A percentile compares a stretch with the other conserved stretches of the same genome.
phyloP scores from a whole-genome alignment of 768 basidiomycete genomes.

The Lactifluus hygrophoroides region DNA sequence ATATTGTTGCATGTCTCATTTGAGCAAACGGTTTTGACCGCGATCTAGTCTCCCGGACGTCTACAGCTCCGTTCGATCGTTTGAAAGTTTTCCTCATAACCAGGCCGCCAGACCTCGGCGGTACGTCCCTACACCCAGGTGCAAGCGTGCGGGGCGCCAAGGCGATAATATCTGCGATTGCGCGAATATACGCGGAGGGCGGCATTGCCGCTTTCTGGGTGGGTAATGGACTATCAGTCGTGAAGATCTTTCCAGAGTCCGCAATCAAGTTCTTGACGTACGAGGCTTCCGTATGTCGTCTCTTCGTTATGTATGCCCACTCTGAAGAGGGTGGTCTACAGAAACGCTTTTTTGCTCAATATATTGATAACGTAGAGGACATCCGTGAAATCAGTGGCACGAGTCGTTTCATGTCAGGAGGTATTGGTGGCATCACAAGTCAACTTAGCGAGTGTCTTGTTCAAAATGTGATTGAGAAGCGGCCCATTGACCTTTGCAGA shows the following conservation, averaged over 20 bases:
- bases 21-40: constrained; percentile 1
- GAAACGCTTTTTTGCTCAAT: constrained; percentile 92
- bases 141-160: constrained; percentile 45
- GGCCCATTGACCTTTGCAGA: constrained; percentile 20
- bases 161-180: constrained; percentile 63
- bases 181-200: constrained; percentile 81
- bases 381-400: constrained; percentile 59
- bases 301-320: neutral
- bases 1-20: neutral
- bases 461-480: constrained; percentile 2
- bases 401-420: constrained; percentile 92
- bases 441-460: constrained; percentile 63
- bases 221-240: constrained; percentile 89
- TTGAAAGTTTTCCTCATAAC: constrained; percentile 96
- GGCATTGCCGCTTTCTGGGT: constrained; percentile 94
- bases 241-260: constrained; percentile 96
- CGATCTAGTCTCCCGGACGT: constrained; percentile 78
- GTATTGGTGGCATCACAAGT: constrained; percentile 89
- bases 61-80: constrained; percentile 96
- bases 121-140: constrained; percentile 36
- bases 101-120: constrained; percentile 64
- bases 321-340: constrained; percentile 27
- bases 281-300: constrained; percentile 70
- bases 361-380: constrained; percentile 88
- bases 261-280: constrained; percentile 98